Percentiles rank a stretch among this genome's conserved stretches.
phyloP scores from a whole-genome alignment of 129 eudicot genomes.

The Rutidosis leptorrhynchoides region DNA sequence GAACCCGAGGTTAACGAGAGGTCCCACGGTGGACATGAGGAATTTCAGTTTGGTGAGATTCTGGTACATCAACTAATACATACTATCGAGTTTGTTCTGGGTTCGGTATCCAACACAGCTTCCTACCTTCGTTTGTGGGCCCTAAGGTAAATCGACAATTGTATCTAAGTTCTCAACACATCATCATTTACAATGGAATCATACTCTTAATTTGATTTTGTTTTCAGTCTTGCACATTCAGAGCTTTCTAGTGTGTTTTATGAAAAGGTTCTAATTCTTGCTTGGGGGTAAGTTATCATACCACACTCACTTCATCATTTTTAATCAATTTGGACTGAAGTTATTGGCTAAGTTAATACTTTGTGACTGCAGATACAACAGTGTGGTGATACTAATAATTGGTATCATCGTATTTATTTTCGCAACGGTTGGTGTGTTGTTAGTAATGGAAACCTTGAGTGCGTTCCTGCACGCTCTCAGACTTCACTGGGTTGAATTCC shows the following conservation, averaged over 20 bases:
- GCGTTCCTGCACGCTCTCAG: conserved; percentile 87
- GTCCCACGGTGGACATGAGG: conserved; percentile 54
- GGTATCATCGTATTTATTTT: conserved; percentile 62
- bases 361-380: conserved; percentile 55
- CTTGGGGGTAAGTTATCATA: conserved; percentile 67
- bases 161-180: neutral
- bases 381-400: conserved; percentile 42
- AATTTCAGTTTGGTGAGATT: conserved; percentile 72
- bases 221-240: conserved; percentile 84
- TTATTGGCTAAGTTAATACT: neutral
- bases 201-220: conserved; percentile 4
- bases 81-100: conserved; percentile 90
- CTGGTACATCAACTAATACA: conserved; percentile 87
- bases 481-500: conserved; percentile 96
- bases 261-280: conserved; percentile 73
- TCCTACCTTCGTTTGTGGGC: conserved; percentile 97
- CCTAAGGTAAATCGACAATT: conserved; percentile 46
- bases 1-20: conserved; percentile 43
- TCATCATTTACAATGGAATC: neutral
- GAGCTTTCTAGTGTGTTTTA: conserved; percentile 81
- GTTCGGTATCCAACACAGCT: conserved; percentile 89
- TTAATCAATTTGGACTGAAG: neutral
- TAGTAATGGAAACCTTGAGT: conserved; percentile 85
- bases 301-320: neutral
- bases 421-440: conserved; percentile 82